Evolutionary conservation across 208 protist species (phyloP), one percentile per base, ranked within the genome.

Genomic region (Leptomonas seymouri): DNA sequence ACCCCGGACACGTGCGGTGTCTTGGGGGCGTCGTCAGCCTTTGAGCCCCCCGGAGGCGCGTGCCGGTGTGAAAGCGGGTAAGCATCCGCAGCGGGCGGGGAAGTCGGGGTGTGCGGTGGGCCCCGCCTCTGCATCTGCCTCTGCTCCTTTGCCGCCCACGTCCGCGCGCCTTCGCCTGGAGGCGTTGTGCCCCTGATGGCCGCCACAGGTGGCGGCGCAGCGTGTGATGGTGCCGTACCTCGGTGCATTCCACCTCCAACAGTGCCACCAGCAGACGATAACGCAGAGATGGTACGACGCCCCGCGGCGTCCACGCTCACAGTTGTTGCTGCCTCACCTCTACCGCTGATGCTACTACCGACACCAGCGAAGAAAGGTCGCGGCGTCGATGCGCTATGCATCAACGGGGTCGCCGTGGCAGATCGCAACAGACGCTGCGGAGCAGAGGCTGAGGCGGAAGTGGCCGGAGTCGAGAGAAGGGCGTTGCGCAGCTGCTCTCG

Each of bases 401-500:
- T 21, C 41, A 75, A 68, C 50, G 54, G 48, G 15, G 62, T 73
- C 4, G 69, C 67, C 16, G 61, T 73, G 30, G 61, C 58, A 5
- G 61, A 58, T 41, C 63, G 67, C n/a, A 30, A 36, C 21, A 57
- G 55, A 20, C 54, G 60, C 42, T 46, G 28, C 20, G 41, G 66
- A 12, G 16, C 11, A 9, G 65, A 18, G 15, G 31, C n/a, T 27
- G 54, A 39, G 27, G 25, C n/a, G n/a, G 67, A 50, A 16, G 51
- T 46, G 9, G 64, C 53, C 0, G 55, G 3, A 4, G 60, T 15
- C 3, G 56, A 50, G 45, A 67, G 46, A 25, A 79, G 51, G 2
- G 71, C 67, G 21, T 51, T 71, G 34, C 91, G 87, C 34, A 91
- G 80, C 66, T 93, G 87, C 73, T 96, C 91, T 0, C 82, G 78